Base-by-base conservation (phyloP, 2,329 filamentous ascomycete species). In the Colletotrichum sublineola region DNA sequence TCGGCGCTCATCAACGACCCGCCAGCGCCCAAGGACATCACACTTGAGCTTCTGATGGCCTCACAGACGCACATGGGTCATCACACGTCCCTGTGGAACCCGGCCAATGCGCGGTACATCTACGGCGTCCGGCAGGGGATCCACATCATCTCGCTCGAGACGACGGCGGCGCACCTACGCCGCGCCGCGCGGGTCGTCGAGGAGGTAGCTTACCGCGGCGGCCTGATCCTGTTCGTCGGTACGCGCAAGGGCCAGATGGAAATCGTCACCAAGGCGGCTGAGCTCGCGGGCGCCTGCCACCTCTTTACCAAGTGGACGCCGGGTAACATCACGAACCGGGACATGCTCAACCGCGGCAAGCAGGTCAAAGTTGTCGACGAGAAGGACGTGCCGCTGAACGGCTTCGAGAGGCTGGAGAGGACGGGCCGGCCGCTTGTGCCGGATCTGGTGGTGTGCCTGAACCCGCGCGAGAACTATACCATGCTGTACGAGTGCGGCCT, bases 251-350 rank as follows among this genome's bases (percentile, higher is more conserved):
- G 94, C 1, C 96, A 98, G 80, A 92, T 92, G 81, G 88, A 92
- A 74, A 89, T 92, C 65, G 93, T 98, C 1, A 93, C 97, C 20
- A 90, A 90, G 74, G 95, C 96, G 6, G 95, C 96, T 0, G 86
- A 92, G 80, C 82, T 97, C 74, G 90, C 95, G 0, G 88, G 90
- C 70, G 94, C 90, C 2, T 98, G 93, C 80, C 95, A 98, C 81
- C 82, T 99, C 44, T 98, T 97, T 79, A 93, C 94, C 79, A 92
- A 94, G 78, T 99, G 96, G 96, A 94, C 92, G 62, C 94, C 96
- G 0, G 96, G 96, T 1, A 91, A 90, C 74, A 94, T 99, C 78
- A 98, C 96, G 48, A 99, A 99, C 84, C 92, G 94, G 66, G 92
- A 97, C 80, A 91, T 96, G 80, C 96, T 98, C 75, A 87, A 98